Base-by-base conservation (phyloP, 495 filamentous ascomycete genomes). In the Aspergillus sparsus region DNA sequence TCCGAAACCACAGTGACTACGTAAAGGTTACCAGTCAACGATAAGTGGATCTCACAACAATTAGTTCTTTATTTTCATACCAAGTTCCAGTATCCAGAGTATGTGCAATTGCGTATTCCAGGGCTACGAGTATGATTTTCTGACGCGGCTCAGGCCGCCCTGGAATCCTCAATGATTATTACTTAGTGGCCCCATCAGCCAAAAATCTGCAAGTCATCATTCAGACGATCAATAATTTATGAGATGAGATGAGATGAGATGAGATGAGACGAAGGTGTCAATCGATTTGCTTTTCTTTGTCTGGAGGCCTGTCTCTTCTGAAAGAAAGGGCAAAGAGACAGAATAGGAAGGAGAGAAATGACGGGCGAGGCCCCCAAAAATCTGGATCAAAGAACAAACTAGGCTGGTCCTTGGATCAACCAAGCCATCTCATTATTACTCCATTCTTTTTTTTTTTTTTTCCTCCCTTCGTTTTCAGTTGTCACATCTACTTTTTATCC, bases 1-100 rank as follows among this genome's bases (percentile, higher is more conserved):
- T 62, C 27, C 61, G 65, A 67, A 67, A 67, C 65, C 33, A 27
- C 64, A 53, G 51, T 51, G 55, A 42, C 63, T 51, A 49, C 46
- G 49, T 50, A 36, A 54, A 59, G 18, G 42, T 39, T 58, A 46
- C 53, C 46, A 56, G 53, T 35, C 54, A 11, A 44, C 51, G 52
- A 46, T 49, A 58, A 42, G 37, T 57, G 55, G 45, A 50, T 57
- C 55, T 37, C 15, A 15, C 44, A 13, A 36, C 55, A 35, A 41
- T 45, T 34, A 13, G 18, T 50, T 41, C 36, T 55, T 32, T 51
- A 52, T 50, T 47, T 32, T 47, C 11, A 35, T 52, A 33, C 34
- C 44, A 37, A 34, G 47, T n/a, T 41, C 39, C 33, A 15, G 37
- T 21, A 13, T 47, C 21, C 21, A 33, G 12, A 49, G 31, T 34